Base-by-base conservation (phyloP, 1,284 basidiomycete genomes). In the Chondrostereum purpureum region DNA sequence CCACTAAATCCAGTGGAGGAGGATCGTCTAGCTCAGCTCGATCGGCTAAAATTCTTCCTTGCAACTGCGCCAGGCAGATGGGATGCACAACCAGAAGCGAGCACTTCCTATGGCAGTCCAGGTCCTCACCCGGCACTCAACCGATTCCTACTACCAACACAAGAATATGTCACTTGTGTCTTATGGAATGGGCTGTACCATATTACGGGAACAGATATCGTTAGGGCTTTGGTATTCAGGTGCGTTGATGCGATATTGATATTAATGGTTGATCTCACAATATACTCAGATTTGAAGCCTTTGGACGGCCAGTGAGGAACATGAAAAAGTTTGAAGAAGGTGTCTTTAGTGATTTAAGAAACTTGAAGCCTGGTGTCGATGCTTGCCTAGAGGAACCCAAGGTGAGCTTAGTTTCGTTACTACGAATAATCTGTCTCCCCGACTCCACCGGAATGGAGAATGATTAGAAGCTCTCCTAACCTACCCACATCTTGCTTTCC, bases 301-400 rank as follows among this genome's bases (percentile, higher is more conserved):
- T 94, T 58, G 88, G 84, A 0, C 68, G 86, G 5, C 85, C 86
- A 1, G 84, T 89, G 23, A 69, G 75, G 47, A 89, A 89, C 59
- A 85, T 88, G 77, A 90, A 91, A 65, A 92, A 92, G 62, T 92
- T 92, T 55, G 91, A 94, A 63, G 92, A 94, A 65, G 92, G 92
- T 42, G 83, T 95, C 22, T 95, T 95, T 61, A 88, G 83, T 45
- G 92, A 95, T 65, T 71, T 95, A 47, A 68, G 92, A 19, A 95
- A 95, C 60, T 71, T 95, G 51, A 95, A 94, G 65, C 91, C 91
- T 0, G 92, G 92, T 10, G 75, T 83, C 0, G 92, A 94, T 62
- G 90, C 92, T 24, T 88, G 83, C 56, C 68, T 95, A 21, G 92
- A 95, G 62, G 92, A 94, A 57, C 91, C 92, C 20, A 92, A 95